Conservation (phyloP, 2,329 filamentous ascomycete species). For the Coleophoma cylindrospora region DNA sequence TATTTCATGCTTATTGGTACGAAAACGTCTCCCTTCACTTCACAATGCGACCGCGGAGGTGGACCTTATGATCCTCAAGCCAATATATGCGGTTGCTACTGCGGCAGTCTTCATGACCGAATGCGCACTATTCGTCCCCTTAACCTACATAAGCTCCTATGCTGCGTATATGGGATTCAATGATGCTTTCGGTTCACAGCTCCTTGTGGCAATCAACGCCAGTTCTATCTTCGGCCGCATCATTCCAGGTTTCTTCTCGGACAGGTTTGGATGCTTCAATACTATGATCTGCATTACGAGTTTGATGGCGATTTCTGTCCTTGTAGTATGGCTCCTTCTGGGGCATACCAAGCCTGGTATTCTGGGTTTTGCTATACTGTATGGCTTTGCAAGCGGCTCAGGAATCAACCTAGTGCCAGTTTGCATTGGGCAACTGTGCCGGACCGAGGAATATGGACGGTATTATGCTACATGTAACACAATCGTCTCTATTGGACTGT, state of each 20-base stretch:
- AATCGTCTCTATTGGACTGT: slow-evolving; percentile 70
- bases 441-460: slow-evolving; percentile 74
- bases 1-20: neutral
- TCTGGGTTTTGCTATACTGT: slow-evolving; percentile 68
- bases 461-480: slow-evolving; percentile 86
- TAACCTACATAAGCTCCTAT: slow-evolving; percentile 78
- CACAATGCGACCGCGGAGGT: too few relatives aligned
- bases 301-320: slow-evolving; percentile 3
- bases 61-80: too few relatives aligned
- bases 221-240: slow-evolving; percentile 74
- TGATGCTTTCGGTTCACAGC: slow-evolving; percentile 64
- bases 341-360: slow-evolving; percentile 28
- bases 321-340: slow-evolving; percentile 56
- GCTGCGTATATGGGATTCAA: slow-evolving; percentile 61
- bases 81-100: slow-evolving; percentile 46
- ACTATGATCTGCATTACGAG: slow-evolving; percentile 66
- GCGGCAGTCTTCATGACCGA: slow-evolving; percentile 67
- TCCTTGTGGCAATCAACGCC: slow-evolving; percentile 79
- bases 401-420: slow-evolving; percentile 81
- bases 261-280: slow-evolving; percentile 82
- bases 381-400: slow-evolving; percentile 77
- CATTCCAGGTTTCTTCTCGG: slow-evolving; percentile 73
- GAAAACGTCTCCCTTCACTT: slow-evolving; percentile 8
- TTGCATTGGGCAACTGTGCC: slow-evolving; percentile 76
- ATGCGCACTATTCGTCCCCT: slow-evolving; percentile 72